Percentiles rank a stretch among this genome's conserved stretches.
phyloP scores from a whole-genome alignment of 306 rosid species.

The Castanea sativa region DNA sequence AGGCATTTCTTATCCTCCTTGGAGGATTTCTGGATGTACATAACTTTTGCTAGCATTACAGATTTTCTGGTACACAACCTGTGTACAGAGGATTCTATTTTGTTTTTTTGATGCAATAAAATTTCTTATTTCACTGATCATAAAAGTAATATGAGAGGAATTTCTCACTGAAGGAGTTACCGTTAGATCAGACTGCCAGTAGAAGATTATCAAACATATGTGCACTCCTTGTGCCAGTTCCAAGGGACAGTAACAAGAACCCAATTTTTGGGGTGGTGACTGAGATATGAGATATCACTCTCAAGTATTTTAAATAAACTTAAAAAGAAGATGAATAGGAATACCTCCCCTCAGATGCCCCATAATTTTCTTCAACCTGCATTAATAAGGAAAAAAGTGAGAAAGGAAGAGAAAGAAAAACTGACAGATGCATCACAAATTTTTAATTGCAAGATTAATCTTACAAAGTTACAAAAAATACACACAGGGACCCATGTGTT shows the following conservation, averaged over 20 bases:
- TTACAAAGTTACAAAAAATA: background rate
- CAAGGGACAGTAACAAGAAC: conserved; percentile 5
- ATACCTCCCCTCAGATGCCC: conserved; percentile 34
- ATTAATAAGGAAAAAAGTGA: conserved; percentile 5
- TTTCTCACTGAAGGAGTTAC: conserved; percentile 3
- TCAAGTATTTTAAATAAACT: background rate
- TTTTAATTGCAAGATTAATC: background rate
- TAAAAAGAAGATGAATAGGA: background rate
- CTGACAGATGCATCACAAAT: background rate
- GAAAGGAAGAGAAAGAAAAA: background rate
- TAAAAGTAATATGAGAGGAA: background rate
- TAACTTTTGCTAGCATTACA: too few relatives aligned
- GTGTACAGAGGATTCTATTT: too few relatives aligned
- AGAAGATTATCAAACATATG: background rate
- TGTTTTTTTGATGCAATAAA: too few relatives aligned
- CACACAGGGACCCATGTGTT: background rate
- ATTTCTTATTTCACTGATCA: too few relatives aligned
- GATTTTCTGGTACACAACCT: too few relatives aligned
- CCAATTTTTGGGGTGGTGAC: background rate
- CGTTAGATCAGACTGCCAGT: background rate
- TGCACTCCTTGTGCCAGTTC: background rate
- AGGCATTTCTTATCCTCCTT: background rate
- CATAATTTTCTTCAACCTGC: conserved; percentile 39
- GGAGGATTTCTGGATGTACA: too few relatives aligned
- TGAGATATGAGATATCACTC: conserved; percentile 1